Evolutionary conservation across 768 basidiomycete genomes (phyloP).

Genomic region (Tricholoma hemisulphureum): DNA sequence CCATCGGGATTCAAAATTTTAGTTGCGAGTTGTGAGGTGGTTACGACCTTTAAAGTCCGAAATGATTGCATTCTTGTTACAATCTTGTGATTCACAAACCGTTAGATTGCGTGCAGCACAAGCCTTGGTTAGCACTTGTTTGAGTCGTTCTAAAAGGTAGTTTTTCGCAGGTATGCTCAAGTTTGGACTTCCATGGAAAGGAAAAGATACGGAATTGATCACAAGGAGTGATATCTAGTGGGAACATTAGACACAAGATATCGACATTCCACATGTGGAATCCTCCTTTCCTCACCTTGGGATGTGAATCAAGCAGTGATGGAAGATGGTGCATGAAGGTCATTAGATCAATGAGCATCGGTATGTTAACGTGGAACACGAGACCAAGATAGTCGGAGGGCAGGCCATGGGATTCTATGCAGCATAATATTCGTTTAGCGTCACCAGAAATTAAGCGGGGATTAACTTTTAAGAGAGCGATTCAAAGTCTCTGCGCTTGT

Average conservation of each 20-base stretch:
- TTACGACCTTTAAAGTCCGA: slow-evolving; percentile 34
- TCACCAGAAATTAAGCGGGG: slow-evolving; percentile 6
- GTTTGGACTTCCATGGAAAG: slow-evolving; percentile 52
- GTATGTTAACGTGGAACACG: slow-evolving; percentile 43
- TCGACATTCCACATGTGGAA: slow-evolving; percentile 3
- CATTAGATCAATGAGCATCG: slow-evolving; percentile 53
- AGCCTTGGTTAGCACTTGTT: slow-evolving; percentile 50
- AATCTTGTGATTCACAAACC: slow-evolving; percentile 29
- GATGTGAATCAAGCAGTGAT: slow-evolving; percentile 40
- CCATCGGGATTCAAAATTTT: slow-evolving; percentile 67
- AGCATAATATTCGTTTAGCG: slow-evolving; percentile 3
- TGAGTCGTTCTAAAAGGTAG: slow-evolving; percentile 49
- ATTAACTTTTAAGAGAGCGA: slow-evolving; percentile 26
- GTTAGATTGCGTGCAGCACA: slow-evolving; percentile 48
- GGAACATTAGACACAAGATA: background rate
- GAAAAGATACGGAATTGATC: slow-evolving; percentile 65
- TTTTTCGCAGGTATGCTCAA: slow-evolving; percentile 39
- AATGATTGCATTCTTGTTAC: background rate
- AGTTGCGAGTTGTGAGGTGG: slow-evolving; percentile 68
- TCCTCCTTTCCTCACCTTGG: slow-evolving; percentile 46
- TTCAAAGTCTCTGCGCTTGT: slow-evolving; percentile 31
- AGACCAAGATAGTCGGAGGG: slow-evolving; percentile 19
- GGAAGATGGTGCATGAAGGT: slow-evolving; percentile 56
- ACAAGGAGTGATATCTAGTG: slow-evolving; percentile 58
- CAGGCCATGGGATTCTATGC: slow-evolving; percentile 10